phyloP scores from a whole-genome alignment of 257 asterid genomes.

The Linaria vulgaris region DNA sequence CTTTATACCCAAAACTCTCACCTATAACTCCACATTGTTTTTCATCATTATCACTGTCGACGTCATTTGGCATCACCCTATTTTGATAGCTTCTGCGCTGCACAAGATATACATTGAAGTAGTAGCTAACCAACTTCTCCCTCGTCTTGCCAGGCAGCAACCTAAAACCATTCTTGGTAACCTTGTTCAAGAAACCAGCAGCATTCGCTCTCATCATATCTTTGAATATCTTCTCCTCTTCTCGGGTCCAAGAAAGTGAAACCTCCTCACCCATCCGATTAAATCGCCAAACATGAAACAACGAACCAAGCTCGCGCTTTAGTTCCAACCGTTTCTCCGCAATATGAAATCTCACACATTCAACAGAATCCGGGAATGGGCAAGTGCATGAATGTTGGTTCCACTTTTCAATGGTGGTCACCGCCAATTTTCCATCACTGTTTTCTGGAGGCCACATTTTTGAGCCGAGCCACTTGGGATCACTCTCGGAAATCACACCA shows the following conservation, averaged over 20 bases:
- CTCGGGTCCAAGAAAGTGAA: slow-evolving; percentile 72
- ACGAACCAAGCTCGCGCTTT: slow-evolving; percentile 49
- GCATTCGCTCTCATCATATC: slow-evolving; percentile 35
- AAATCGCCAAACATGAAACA: slow-evolving; percentile 58
- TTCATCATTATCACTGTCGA: slow-evolving; percentile 88
- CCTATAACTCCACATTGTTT: slow-evolving; percentile 65
- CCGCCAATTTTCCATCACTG: slow-evolving; percentile 22
- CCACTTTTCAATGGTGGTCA: slow-evolving; percentile 49
- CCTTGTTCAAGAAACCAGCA: slow-evolving; percentile 32
- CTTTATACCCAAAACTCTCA: slow-evolving; percentile 51
- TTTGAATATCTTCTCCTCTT: slow-evolving; percentile 61
- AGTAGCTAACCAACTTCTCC: slow-evolving; percentile 63
- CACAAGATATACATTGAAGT: slow-evolving; percentile 61
- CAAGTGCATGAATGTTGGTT: slow-evolving; percentile 47
- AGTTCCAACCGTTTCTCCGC: slow-evolving; percentile 61
- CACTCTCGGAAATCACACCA: slow-evolving; percentile 43
- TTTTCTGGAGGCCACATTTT: slow-evolving; percentile 55
- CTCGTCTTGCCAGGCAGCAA: slow-evolving; percentile 55
- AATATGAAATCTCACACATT: slow-evolving; percentile 71
- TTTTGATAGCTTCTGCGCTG: slow-evolving; percentile 76
- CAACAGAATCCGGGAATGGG: slow-evolving; percentile 43
- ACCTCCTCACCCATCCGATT: slow-evolving; percentile 87
- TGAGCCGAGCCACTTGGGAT: slow-evolving; percentile 79
- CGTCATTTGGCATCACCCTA: slow-evolving; percentile 59
- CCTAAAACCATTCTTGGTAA: slow-evolving; percentile 42